These are phyloP conservation scores for Annona squamosa DNA, from an alignment of 164 flowering plant genomes.

Conservation along the genomic window DNA sequence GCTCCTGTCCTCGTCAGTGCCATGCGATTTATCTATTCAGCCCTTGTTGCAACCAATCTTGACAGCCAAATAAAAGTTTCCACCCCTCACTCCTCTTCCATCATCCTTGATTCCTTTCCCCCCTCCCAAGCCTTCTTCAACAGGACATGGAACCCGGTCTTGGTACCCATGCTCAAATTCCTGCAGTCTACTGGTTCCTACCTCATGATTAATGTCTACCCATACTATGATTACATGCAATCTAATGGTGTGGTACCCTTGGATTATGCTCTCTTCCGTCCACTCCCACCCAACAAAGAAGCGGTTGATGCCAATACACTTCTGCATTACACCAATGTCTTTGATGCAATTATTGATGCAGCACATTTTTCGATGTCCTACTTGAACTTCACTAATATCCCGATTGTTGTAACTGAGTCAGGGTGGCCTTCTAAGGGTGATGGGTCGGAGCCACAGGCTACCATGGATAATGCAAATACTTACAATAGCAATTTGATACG, in stretches of 20 bases:
- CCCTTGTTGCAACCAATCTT: conserved; percentile 72
- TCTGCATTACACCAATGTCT: conserved; percentile 78
- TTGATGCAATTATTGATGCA: conserved; percentile 87
- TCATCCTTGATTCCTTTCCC: conserved; percentile 79
- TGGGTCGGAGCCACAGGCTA: conserved; percentile 63
- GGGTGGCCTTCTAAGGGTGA: conserved; percentile 93
- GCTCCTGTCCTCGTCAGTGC: conserved; percentile 75
- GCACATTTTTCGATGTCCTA: conserved; percentile 71
- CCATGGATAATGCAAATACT: conserved; percentile 74
- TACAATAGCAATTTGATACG: conserved; percentile 75
- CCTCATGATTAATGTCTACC: conserved; percentile 82
- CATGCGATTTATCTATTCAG: conserved; percentile 61
- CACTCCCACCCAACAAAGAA: conserved; percentile 78
- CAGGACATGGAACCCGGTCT: conserved; percentile 57
- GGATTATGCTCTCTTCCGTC: conserved; percentile 84
- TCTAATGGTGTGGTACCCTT: conserved; percentile 69
- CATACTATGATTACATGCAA: conserved; percentile 80
- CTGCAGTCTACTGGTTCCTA: conserved; percentile 59
- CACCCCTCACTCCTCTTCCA: conserved; percentile 68
- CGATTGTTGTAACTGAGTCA: conserved; percentile 65
- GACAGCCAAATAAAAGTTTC: conserved; percentile 64
- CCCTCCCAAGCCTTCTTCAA: conserved; percentile 91
- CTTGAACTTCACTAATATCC: conserved; percentile 66
- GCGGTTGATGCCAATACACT: conserved; percentile 85
- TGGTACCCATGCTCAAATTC: conserved; percentile 67